Evolutionary conservation across 164 flowering plant species (phyloP).

Genomic region (Vitis amurensis): DNA sequence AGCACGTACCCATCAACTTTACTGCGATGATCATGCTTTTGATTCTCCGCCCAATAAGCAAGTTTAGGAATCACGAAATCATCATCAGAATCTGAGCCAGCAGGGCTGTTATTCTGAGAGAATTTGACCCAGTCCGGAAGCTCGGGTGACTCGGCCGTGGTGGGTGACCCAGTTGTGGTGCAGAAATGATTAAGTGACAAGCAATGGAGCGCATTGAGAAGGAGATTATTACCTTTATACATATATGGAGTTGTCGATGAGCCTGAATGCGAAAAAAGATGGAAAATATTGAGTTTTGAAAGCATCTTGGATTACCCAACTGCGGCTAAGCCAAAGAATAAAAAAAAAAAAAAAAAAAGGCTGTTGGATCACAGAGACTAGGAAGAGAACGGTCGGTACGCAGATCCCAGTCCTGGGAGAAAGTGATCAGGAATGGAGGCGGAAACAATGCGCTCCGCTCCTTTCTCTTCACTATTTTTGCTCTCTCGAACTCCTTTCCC

Average conservation of each 20-base stretch:
- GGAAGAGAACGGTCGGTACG: too few species aligned
- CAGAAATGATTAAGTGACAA: constrained; percentile 23
- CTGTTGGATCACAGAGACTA: not conserved
- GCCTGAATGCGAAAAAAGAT: constrained; percentile 9
- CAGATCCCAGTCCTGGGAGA: too few species aligned
- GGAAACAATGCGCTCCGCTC: too few species aligned
- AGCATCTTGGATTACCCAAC: constrained; percentile 27
- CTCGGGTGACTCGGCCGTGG: constrained; percentile 41
- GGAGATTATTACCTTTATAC: not conserved
- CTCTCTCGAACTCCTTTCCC: too few species aligned
- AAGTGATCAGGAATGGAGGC: too few species aligned
- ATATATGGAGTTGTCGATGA: not conserved
- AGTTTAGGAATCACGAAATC: constrained; percentile 58
- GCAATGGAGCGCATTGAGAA: constrained; percentile 1
- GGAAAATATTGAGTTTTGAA: constrained; percentile 15
- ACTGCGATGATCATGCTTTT: constrained; percentile 10
- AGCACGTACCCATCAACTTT: not conserved
- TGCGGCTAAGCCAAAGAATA: not conserved
- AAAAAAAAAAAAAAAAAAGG: not conserved
- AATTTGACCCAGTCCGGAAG: constrained; percentile 60
- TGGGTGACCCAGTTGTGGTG: constrained; percentile 15
- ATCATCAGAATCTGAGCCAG: constrained; percentile 28
- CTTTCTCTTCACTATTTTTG: too few species aligned
- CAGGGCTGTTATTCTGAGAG: constrained; percentile 12
- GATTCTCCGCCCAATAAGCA: constrained; percentile 35